phyloP scores from a whole-genome alignment of 805 yeast species.

The Zygoascus biomembranicola region DNA sequence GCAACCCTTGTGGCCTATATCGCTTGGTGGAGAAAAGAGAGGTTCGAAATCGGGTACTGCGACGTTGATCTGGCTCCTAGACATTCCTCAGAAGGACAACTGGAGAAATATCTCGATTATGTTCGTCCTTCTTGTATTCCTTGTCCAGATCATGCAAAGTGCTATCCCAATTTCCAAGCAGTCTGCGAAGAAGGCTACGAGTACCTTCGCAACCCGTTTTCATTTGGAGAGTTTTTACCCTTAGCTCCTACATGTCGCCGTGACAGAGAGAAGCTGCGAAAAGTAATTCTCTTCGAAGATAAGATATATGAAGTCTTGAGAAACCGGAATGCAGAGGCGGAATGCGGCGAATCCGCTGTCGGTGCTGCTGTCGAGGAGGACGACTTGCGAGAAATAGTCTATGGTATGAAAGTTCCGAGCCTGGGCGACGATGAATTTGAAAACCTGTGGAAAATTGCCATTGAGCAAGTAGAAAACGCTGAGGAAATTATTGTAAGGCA shows the following conservation, averaged over 20 bases:
- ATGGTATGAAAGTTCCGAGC: constrained; percentile 16
- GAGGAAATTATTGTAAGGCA: constrained; percentile 22
- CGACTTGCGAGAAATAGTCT: constrained; percentile 18
- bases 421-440: constrained; percentile 53
- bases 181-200: constrained; percentile 66
- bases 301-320: constrained; percentile 61
- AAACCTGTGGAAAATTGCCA: constrained; percentile 63
- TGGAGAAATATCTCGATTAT: constrained; percentile 31
- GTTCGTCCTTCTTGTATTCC: constrained; percentile 57
- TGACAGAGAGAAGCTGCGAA: constrained; percentile 63
- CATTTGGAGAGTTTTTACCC: constrained; percentile 51
- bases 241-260: constrained; percentile 59
- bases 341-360: constrained; percentile 38
- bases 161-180: constrained; percentile 51
- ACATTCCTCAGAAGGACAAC: not conserved
- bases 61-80: constrained; percentile 31
- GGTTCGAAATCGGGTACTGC: constrained; percentile 62
- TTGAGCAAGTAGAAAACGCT: constrained; percentile 50
- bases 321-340: constrained; percentile 53
- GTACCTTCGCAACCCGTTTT: constrained; percentile 43
- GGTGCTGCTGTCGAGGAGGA: constrained; percentile 32
- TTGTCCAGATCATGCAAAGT: constrained; percentile 77
- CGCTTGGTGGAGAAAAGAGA: constrained; percentile 60
- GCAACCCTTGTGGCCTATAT: constrained; percentile 35
- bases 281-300: constrained; percentile 52